A percentile compares a stretch with the other conserved stretches of the same genome.
Conservation (phyloP, 805 yeast species). For the Kuraishia ogatae region DNA sequence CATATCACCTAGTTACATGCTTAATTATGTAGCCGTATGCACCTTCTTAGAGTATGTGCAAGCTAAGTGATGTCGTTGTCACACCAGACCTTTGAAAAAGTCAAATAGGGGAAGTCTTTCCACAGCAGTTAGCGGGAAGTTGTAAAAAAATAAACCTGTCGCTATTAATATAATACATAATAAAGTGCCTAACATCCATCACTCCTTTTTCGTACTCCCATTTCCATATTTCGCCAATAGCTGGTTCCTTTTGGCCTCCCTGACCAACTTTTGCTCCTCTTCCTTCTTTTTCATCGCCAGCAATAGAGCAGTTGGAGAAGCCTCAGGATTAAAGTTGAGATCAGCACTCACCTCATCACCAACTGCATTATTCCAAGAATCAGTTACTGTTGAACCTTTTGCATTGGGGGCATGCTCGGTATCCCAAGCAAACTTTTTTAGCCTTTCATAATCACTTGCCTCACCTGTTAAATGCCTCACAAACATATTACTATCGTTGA, state of each 20-base stretch:
- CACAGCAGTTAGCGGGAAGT: no score
- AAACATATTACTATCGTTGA: conserved; percentile 34
- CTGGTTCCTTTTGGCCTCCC: conserved; percentile 20
- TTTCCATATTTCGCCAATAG: conserved; percentile 31
- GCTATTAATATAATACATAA: no score
- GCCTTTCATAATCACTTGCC: conserved; percentile 40
- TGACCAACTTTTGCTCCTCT: conserved; percentile 17
- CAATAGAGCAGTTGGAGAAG: conserved; percentile 39
- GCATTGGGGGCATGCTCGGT: conserved; percentile 6
- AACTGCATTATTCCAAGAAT: conserved; percentile 10
- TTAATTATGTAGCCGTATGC: no score
- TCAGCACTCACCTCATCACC: conserved; percentile 13
- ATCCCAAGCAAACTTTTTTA: conserved; percentile 44
- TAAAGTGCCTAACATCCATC: no score
- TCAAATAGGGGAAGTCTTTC: no score
- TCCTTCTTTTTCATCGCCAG: conserved; percentile 25
- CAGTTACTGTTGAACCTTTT: conserved; percentile 7
- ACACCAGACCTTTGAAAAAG: no score
- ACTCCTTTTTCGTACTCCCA: neutral
- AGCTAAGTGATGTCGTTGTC: no score
- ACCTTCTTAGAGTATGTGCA: no score
- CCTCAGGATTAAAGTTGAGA: conserved; percentile 21
- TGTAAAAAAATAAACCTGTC: no score
- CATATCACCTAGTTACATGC: no score
- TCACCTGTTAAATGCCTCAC: conserved; percentile 49